These are phyloP conservation scores for Panicum hallii DNA, from an alignment of 202 grass and related monocot genomes.

Conservation along the genomic window DNA sequence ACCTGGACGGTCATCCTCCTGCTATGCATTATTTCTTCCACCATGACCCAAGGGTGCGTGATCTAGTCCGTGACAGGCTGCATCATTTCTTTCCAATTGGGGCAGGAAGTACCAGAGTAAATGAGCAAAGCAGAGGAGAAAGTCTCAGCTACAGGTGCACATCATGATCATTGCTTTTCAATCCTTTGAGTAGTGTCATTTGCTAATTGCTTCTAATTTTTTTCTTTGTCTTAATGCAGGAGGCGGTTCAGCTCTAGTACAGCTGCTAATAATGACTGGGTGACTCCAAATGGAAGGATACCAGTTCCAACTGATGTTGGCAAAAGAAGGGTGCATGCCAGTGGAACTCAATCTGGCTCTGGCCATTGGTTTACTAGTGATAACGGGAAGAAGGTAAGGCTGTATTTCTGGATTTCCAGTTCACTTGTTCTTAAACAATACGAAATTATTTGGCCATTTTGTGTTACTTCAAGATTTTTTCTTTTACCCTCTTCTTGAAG, in stretches of 20 bases:
- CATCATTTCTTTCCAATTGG: constrained; percentile 70
- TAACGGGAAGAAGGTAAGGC: constrained; percentile 71
- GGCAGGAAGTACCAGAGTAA: constrained; percentile 46
- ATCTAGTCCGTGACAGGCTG: constrained; percentile 64
- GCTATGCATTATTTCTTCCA: constrained; percentile 75
- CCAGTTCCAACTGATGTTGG: constrained; percentile 66
- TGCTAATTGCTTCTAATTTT: constrained; percentile 28
- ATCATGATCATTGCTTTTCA: background rate
- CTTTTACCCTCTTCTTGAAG: constrained; percentile 13
- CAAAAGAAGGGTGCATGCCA: constrained; percentile 69
- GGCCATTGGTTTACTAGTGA: constrained; percentile 86
- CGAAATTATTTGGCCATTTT: constrained; percentile 5
- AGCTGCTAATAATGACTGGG: constrained; percentile 48
- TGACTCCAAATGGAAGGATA: constrained; percentile 43
- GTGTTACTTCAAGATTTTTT: constrained; percentile 2
- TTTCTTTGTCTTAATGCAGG: constrained; percentile 50
- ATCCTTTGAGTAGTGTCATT: constrained; percentile 20
- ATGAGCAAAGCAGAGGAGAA: constrained; percentile 49
- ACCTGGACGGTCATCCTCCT: constrained; percentile 56
- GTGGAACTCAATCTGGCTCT: constrained; percentile 65
- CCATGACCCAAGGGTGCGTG: constrained; percentile 64
- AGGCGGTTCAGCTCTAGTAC: constrained; percentile 39
- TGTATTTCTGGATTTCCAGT: background rate
- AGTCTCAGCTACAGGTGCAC: constrained; percentile 58
- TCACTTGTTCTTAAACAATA: background rate